Conservation (phyloP, 345 rosid genomes). For the Eucalyptus tenuipes region DNA sequence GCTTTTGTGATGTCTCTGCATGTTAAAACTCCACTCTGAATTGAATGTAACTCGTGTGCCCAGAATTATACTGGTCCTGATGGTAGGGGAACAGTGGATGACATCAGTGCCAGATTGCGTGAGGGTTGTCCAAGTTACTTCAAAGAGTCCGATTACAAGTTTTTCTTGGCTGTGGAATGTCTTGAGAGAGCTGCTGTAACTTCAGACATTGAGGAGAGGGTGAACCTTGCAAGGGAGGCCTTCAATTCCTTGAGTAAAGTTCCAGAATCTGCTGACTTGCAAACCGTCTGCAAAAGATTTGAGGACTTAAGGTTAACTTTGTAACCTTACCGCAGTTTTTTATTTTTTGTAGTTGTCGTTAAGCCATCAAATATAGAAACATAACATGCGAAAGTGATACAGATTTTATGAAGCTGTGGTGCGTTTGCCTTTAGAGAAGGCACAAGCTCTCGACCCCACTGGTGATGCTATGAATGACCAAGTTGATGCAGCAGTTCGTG, state of each 20-base stretch:
- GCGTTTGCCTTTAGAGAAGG: conserved; percentile 86
- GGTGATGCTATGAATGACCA: conserved; percentile 94
- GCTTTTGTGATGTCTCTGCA: neutral
- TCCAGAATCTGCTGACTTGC: conserved; percentile 91
- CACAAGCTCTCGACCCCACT: conserved; percentile 83
- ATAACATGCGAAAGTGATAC: conserved; percentile 11
- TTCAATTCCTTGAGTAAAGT: conserved; percentile 72
- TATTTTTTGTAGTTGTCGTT: neutral
- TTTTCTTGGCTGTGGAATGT: conserved; percentile 94
- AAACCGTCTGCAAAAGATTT: conserved; percentile 91
- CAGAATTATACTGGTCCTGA: conserved; percentile 96
- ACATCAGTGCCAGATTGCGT: conserved; percentile 63
- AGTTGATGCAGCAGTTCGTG: conserved; percentile 60
- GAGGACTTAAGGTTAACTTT: conserved; percentile 78
- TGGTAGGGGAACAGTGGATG: conserved; percentile 98
- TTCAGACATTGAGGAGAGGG: conserved; percentile 59
- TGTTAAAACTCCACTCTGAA: neutral
- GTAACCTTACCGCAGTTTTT: neutral
- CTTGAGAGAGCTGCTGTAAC: conserved; percentile 81
- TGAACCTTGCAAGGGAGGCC: conserved; percentile 83
- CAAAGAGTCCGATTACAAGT: conserved; percentile 92
- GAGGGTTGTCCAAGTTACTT: conserved; percentile 98
- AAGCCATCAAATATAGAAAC: neutral
- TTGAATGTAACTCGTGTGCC: neutral
- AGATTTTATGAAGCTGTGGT: conserved; percentile 99